Base-by-base conservation (phyloP, 2,329 filamentous ascomycete genomes). In the Alternaria dauci region DNA sequence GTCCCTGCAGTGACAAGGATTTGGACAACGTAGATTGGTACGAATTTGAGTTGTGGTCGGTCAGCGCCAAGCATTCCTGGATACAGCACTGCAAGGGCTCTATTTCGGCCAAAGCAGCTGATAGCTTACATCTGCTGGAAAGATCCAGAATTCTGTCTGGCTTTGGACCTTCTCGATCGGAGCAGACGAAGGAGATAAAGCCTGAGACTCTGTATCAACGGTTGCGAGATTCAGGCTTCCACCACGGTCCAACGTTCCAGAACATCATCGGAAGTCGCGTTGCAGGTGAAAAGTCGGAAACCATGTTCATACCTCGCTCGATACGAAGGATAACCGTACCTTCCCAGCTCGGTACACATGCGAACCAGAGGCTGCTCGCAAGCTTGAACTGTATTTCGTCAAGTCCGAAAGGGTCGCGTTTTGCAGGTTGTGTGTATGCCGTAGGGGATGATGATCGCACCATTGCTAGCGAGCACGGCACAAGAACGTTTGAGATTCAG, bases 141-240 rank as follows among this genome's bases (percentile, higher is more conserved):
- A 38, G 8, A 32, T 9, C 3, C 30, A 48, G 30, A 4, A 11
- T 30, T 12, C 18, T 9, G 3, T 23, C 20, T 36, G 30, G 20
- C 46, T 25, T 30, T 25, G 52, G 34, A 23, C 20, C 47, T 25
- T 43, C 30, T 5, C n/a, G 1, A 2, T 16, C n/a, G 8, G 23
- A 44, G n/a, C 14, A 54, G 32, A 26, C 34, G 34, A 34, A 18
- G 61, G 58, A 32, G 44, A 66, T 54, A 62, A 74, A 79, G 23
- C 68, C 73, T 36, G 61, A 70, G 3, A 62, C 71, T 1, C 23
- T 62, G 1, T 62, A 42, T 30, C 11, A 70, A 75, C 46, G 75
- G 85, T 66, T 87, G 86, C 58, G 76, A 81, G 34, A 41, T 5
- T 38, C 36, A 18, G 55, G 60, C 12, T 47, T 67, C 23, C 38